Base-by-base conservation (phyloP, 495 filamentous ascomycete species). In the Cryomyces minteri region DNA sequence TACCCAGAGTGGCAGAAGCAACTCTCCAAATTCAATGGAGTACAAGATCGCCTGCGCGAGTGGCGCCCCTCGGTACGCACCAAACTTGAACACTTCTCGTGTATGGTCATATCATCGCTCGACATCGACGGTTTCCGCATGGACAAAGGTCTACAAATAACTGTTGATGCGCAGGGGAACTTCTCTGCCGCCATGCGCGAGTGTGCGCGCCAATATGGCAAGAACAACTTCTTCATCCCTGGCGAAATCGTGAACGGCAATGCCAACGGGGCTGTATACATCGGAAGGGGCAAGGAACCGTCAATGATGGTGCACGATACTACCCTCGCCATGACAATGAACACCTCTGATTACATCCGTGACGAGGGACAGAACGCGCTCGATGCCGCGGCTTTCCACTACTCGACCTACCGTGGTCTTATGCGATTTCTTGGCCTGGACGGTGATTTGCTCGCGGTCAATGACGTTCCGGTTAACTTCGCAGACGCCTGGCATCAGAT, bases 41-140 rank as follows among this genome's bases (percentile, higher is more conserved):
- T 83, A 4, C 80, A 85, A 57, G 80, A 85, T 53, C 77, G 80
- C 47, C 64, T 85, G 7, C 74, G 80, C 31, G 80, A 82, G 50
- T 84, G 80, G 80, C 53, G 70, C 8, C 74, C 76, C 4, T 65
- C 65, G 32, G 80, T 83, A 4, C 57, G 65, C 28, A 64, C 71
- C 33, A 72, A 73, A 39, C 57, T 85, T 31, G 66, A 71, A 39
- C 70, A 65, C 30, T 80, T 83, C 46, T 78, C 78, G 5, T 83
- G 79, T 56, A 73, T 80, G 58, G 63, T 73, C 1, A 76, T 83
- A 40, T 56, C 60, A 18, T 71, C 68, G 41, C 52, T 70, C 33
- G 67, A 70, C 40, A 62, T 70, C 39, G 67, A 70, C 51, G 67
- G 67, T 18, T 69, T 63, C 45, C 62, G 67, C 5, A 64, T 70